Base-by-base conservation (phyloP, 495 filamentous ascomycete genomes). In the Xylaria curta region DNA sequence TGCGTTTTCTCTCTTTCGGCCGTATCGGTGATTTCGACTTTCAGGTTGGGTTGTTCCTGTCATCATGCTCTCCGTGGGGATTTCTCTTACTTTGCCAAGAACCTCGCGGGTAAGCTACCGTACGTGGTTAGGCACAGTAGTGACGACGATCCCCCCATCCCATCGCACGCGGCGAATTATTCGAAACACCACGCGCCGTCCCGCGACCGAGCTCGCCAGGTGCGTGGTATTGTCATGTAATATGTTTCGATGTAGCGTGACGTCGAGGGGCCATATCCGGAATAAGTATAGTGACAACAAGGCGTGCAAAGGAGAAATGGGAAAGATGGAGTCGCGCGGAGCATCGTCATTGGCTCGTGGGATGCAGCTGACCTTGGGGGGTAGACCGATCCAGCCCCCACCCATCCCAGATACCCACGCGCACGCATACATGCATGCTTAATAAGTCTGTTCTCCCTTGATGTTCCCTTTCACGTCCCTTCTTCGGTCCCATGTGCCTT, bases 401-500 rank as follows among this genome's bases (percentile, higher is more conserved):
- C 26, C n/a, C 3, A 42, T 15, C 36, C 33, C 17, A 4, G 15
- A 47, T 47, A 10, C 26, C 3, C 26, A 15, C 26, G 54, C 21
- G 54, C 54, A 10, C 28, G 53, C 31, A 36, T 15, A 17, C 19
- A 38, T 21, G 31, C 19, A 53, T 53, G 24, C 49, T 53, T 31
- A 31, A 56, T 28, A 7, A 26, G 51, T n/a, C 9, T 31, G 28
- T 31, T 31, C 28, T 42, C 36, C 31, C 60, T 42, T 13, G 21
- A 21, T 38, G 4, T 42, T 6, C 21, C 60, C n/a, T 44, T 36
- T 17, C 4, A 3, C 33, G 5, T 19, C 33, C 58, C n/a, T 60
- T 60, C 31, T 38, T 60, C n/a, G 31, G 60, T 8, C 60, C 60
- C 60, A 44, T 62, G 60, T 26, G 60, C 36, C 60, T 62, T 17